Evolutionary conservation across 2,329 filamentous ascomycete genomes (phyloP).

Genomic region (Aureobasidium pullulans): DNA sequence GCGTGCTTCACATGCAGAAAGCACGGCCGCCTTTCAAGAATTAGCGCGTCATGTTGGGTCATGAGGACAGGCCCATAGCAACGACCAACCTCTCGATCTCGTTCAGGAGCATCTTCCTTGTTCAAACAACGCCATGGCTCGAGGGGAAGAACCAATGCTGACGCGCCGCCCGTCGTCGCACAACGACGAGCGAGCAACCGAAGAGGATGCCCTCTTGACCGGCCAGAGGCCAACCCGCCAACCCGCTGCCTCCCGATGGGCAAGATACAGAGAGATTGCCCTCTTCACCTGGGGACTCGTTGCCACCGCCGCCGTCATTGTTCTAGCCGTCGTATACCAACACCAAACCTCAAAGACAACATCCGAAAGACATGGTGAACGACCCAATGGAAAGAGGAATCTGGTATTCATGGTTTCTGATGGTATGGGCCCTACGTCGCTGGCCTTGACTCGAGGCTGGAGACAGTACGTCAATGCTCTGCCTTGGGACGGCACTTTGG

Average conservation of each 20-base stretch:
- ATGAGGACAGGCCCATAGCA: background rate
- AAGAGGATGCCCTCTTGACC: slow-evolving; percentile 57
- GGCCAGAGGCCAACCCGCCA: slow-evolving; percentile 37
- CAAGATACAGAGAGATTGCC: slow-evolving; percentile 64
- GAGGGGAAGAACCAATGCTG: slow-evolving; percentile 45
- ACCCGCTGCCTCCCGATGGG: slow-evolving; percentile 36
- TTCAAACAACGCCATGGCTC: slow-evolving; percentile 25
- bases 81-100: background rate
- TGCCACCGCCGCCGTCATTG: slow-evolving; percentile 69
- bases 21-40: background rate
- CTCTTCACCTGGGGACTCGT: slow-evolving; percentile 77
- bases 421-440: slow-evolving; percentile 91
- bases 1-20: background rate
- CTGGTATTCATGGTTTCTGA: slow-evolving; percentile 99
- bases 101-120: background rate
- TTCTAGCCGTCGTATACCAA: slow-evolving; percentile 77
- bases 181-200: slow-evolving; percentile 43
- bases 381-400: slow-evolving; percentile 65
- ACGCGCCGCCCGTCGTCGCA: slow-evolving; percentile 50
- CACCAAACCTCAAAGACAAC: slow-evolving; percentile 39
- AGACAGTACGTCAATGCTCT: slow-evolving; percentile 68
- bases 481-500: slow-evolving; percentile 66
- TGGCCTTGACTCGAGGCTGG: slow-evolving; percentile 80
- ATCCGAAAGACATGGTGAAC: slow-evolving; percentile 19
- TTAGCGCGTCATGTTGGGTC: slow-evolving; percentile 7